Base-by-base conservation (phyloP, 148 eudicot species). In the Pharnaceum exiguum region DNA sequence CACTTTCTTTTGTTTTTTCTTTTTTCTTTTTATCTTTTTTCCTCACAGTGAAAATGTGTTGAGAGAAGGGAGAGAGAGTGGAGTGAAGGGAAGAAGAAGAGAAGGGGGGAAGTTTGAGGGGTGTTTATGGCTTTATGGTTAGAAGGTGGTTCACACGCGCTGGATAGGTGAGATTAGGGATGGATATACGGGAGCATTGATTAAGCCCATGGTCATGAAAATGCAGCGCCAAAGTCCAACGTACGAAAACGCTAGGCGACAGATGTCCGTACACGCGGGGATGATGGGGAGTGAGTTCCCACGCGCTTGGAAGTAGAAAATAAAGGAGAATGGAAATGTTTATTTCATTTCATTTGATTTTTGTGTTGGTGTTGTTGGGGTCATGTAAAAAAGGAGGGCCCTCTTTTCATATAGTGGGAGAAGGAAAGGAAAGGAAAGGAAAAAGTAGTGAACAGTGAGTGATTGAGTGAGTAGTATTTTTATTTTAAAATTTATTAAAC, bases 141-240 rank as follows among this genome's bases (percentile, higher is more conserved):
- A 3, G 37, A 2, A 5, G 10, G 30, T n/a, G 38, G 8, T 3
- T 0, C 0, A 1, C 37, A 68, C 73, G 66, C 70, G 38, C 66
- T 47, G 7, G 0, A 0, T 3, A 0, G 4, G 0, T 38, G 70
- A 51, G 70, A 26, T 23, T 74, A 28, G 56, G 45, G 11, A 9
- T 23, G 2, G 16, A 4, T 0, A 1, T 4, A 0, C 45, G 13
- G 3, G 22, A 13, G 36, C 26, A 31, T 51, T 51, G 46, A 22
- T 16, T 35, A 42, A 43, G 38, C 40, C 47, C n/a, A n/a, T 16
- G 11, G 44, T 36, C 25, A 17, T 49, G 23, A 19, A 19, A 42
- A 37, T 24, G 50, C 27, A 62, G 73, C 27, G 73, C 69, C 77
- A 68, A 58, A 73, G 68, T 62, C 66, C 73, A 57, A 72, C 68